Conservation (phyloP, 2,329 filamentous ascomycete genomes). For the Clarireedia sp. region DNA sequence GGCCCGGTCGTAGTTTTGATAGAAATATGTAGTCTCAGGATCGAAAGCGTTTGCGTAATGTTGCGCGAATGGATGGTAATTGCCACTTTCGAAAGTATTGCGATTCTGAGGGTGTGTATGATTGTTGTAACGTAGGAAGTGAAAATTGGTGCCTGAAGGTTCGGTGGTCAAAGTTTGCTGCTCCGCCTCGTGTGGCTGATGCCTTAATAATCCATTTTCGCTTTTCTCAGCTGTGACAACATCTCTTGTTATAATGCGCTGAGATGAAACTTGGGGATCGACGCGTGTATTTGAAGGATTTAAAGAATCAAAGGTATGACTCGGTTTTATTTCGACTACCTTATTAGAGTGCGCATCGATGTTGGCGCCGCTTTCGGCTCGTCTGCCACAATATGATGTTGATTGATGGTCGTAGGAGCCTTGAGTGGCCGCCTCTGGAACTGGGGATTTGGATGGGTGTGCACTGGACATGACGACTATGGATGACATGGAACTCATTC, state of each 20-base stretch:
- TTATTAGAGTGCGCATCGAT: background rate
- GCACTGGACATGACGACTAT: background rate
- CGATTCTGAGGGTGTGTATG: slow-evolving; percentile 3
- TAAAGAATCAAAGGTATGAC: background rate
- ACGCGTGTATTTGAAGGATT: background rate
- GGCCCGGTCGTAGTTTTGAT: background rate
- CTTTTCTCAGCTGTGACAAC: background rate
- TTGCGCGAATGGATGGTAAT: background rate
- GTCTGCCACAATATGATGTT: background rate
- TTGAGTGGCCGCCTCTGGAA: background rate
- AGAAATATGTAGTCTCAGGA: background rate
- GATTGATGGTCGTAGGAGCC: background rate
- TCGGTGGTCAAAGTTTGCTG: background rate
- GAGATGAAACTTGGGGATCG: background rate
- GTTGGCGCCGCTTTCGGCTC: background rate
- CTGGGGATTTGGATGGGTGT: background rate
- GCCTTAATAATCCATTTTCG: background rate
- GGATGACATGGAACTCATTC: background rate
- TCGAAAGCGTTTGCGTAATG: background rate
- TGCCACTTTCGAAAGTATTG: slow-evolving; percentile 4
- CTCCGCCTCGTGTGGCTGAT: background rate
- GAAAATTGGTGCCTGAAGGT: background rate
- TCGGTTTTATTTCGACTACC: background rate
- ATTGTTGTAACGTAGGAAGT: background rate
- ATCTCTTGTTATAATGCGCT: slow-evolving; percentile 1